Evolutionary conservation across 2,329 filamentous ascomycete genomes (phyloP), one percentile per base, ranked within the genome.

Genomic region (Nigrograna mackinnonii): DNA sequence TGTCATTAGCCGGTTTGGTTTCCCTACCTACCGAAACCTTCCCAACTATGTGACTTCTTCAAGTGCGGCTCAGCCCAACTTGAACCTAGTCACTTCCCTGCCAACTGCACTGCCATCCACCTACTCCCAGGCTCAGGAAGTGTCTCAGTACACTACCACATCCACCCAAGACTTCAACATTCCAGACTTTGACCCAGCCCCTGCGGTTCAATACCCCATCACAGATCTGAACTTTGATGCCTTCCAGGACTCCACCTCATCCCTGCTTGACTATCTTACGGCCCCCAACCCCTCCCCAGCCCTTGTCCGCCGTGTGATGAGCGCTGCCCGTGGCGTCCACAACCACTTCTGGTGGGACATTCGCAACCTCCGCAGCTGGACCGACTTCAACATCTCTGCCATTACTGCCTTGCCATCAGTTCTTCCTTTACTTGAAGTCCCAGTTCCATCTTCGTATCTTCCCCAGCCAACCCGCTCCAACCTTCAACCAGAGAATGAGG

Each of bases 291-390:
- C 91, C 16, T 85, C 89, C 17, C 87, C 91, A 14, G 86, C 86
- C 30, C 77, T 96, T 22, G 89, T 95, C 26, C 86, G 86, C 60
- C 87, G 86, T 54, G 82, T 92, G 54, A 88, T 86, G 46, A 85
- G 86, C 63, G 65, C 84, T 72, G 82, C 77, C 50, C 87, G 83
- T 66, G 84, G 78, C 60, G 80, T 78, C 69, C 86, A 80, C 58
- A 89, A 86, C 67, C 85, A 95, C 73, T 96, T 92, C 69, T 97
- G 92, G 92, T 96, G 90, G 88, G 92, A 97, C 61, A 80, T 95
- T 44, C 87, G 92, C 55, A 92, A 95, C 65, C 77, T 96, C 53
- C 84, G 89, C 49, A 80, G 84, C 48, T 96, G 92, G 92, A 80
- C 80, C 38, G 80, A 83, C 55, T 96, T 96, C 79, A 89, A 82